phyloP scores from a whole-genome alignment of 371 early-diverging fungal species.

The Lichtheimia ramosa region DNA sequence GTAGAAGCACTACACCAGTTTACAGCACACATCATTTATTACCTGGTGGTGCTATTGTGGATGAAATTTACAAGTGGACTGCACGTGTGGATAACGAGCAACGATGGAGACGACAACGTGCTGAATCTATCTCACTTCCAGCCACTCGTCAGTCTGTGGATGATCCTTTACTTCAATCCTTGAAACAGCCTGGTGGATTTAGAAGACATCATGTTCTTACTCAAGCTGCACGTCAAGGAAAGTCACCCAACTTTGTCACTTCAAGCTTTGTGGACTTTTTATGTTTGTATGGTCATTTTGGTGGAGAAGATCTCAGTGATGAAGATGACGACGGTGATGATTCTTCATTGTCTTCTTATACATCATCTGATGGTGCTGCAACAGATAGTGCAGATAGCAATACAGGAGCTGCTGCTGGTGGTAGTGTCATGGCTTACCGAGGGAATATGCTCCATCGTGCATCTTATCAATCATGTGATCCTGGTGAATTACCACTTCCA shows the following conservation, averaged over 20 bases:
- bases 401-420: slow-evolving; percentile 8
- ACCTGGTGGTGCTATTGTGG: slow-evolving; percentile 79
- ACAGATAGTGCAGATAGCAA: neutral
- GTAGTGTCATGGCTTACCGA: slow-evolving; percentile 25
- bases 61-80: slow-evolving; percentile 92
- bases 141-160: slow-evolving; percentile 26
- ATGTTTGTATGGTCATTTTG: slow-evolving; percentile 92
- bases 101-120: slow-evolving; percentile 31
- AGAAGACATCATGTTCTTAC: slow-evolving; percentile 80
- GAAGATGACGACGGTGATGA: slow-evolving; percentile 59
- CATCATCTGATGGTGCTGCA: slow-evolving; percentile 1
- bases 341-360: neutral
- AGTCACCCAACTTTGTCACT: slow-evolving; percentile 73
- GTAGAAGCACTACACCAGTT: slow-evolving; percentile 19
- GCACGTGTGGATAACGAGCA: slow-evolving; percentile 70
- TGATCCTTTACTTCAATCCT: slow-evolving; percentile 44
- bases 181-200: slow-evolving; percentile 85
- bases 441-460: slow-evolving; percentile 27
- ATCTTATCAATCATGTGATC: slow-evolving; percentile 18
- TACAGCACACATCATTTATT: slow-evolving; percentile 48
- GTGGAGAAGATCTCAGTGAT: slow-evolving; percentile 88
- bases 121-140: slow-evolving; percentile 54
- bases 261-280: slow-evolving; percentile 93
- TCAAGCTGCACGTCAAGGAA: slow-evolving; percentile 71
- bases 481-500: slow-evolving; percentile 8